These are phyloP conservation scores for Penicillium desertorum DNA, from an alignment of 495 filamentous ascomycete genomes.

Conservation along the genomic window DNA sequence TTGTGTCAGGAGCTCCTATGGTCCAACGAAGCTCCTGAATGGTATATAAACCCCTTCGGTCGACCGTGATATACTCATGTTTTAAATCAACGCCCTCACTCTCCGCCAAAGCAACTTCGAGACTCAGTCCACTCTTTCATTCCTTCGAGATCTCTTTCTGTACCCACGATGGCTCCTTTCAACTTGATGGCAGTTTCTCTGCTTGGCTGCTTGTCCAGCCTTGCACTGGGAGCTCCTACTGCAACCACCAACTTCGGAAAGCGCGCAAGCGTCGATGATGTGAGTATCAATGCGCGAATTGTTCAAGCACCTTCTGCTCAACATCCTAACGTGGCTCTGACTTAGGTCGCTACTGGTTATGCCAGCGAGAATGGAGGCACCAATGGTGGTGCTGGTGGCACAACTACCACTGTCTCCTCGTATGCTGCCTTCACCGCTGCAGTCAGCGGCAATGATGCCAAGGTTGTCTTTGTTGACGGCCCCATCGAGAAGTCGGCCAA, in stretches of 20 bases:
- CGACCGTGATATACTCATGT: background rate
- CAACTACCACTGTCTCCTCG: conserved; percentile 57
- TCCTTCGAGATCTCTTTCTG: background rate
- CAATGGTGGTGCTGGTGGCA: conserved; percentile 60
- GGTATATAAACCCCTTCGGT: conserved; percentile 4
- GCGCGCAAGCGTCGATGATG: conserved; percentile 33
- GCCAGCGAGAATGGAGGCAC: conserved; percentile 53
- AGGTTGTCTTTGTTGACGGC: conserved; percentile 51
- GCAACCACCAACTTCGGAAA: conserved; percentile 26
- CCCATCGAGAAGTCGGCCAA: conserved; percentile 44
- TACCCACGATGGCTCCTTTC: conserved; percentile 27
- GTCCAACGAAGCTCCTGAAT: background rate
- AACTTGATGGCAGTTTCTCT: conserved; percentile 29
- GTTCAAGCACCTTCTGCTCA: background rate
- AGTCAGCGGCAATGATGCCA: conserved; percentile 42
- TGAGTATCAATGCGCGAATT: conserved; percentile 11
- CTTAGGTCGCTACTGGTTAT: conserved; percentile 36
- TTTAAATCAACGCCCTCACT: background rate
- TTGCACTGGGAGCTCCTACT: conserved; percentile 34
- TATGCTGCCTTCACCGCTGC: conserved; percentile 54
- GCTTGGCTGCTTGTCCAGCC: conserved; percentile 30
- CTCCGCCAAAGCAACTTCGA: background rate
- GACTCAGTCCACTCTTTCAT: conserved; percentile 4
- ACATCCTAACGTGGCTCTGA: background rate
- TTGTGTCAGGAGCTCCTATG: background rate